Base-by-base conservation (phyloP, 306 rosid genomes). In the Rosa lucieae region DNA sequence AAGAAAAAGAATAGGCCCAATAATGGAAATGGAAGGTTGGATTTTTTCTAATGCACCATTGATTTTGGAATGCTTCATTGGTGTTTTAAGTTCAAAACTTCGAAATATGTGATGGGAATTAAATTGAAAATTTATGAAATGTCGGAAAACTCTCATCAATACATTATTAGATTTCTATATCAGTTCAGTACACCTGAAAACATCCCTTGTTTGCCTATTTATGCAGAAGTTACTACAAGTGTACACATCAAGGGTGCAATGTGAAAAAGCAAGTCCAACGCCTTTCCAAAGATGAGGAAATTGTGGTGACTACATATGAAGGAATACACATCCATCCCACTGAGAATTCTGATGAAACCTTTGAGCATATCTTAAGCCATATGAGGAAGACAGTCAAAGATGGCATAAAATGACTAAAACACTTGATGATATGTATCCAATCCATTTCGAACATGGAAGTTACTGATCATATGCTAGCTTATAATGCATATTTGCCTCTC, bases 201-300 rank as follows among this genome's bases (percentile, higher is more conserved):
- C 15, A 18, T 40, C 29, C 29, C 13, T 10, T 56, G 40, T 48
- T 48, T 43, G 15, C 21, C 21, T 18, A 53, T 23, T 44, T 58
- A 59, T 73, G 58, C 89, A 92, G 94, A 58, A 87, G 92, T 77
- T 92, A 90, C 82, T 90, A 92, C 74, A 90, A 79, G 85, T 92
- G 97, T 58, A 73, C 93, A 4, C 75, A 86, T 75, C 69, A 79
- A 74, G 97, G 92, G 5, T 90, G 97, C 87, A 82, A 78, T 70
- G 97, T 92, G 0, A 92, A 84, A 72, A 90, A 92, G 83, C 93
- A 90, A 81, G 82, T 88, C 81, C 94, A 90, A 84, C 84, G 89
- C 9, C 86, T 78, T 51, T 78, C 84, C 2, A 82, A 29, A 51
- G 94, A 90, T 6, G 91, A 87, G 69, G 87, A 80, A 77, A 70